phyloP scores from a whole-genome alignment of 352 stramenopile genomes.

The Globisporangium solare region DNA sequence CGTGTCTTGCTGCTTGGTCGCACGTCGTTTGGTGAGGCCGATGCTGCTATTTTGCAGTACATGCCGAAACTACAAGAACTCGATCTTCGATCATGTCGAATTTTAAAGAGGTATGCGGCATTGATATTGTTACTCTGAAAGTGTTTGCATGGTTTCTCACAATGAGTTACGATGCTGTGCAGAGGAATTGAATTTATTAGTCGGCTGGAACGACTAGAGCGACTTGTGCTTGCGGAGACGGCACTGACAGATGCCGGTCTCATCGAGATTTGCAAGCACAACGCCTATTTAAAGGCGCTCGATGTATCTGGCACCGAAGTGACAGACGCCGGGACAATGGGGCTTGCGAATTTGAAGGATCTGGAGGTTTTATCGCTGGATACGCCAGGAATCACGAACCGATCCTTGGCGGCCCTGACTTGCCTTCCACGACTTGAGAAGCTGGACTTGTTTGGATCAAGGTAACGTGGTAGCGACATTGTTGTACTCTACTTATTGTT shows the following conservation, averaged over 20 bases:
- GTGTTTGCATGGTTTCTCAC: no score
- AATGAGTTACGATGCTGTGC: not conserved
- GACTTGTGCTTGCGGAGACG: constrained; percentile 56
- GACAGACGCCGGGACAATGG: constrained; percentile 47
- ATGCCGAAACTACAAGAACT: constrained; percentile 53
- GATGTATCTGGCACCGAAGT: constrained; percentile 73
- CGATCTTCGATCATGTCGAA: constrained; percentile 57
- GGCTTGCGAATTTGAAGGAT: constrained; percentile 42
- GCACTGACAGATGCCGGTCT: constrained; percentile 51
- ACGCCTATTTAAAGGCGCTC: constrained; percentile 37
- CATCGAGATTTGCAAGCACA: constrained; percentile 52
- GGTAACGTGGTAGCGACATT: constrained; percentile 21
- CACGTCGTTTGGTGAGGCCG: constrained; percentile 58
- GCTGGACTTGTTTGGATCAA: constrained; percentile 75
- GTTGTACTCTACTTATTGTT: not conserved
- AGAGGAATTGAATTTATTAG: constrained; percentile 72
- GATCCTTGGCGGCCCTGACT: constrained; percentile 46
- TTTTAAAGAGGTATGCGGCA: constrained; percentile 55
- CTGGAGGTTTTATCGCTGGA: constrained; percentile 63
- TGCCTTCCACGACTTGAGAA: constrained; percentile 45
- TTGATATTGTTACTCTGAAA: not conserved
- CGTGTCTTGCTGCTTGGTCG: constrained; percentile 51
- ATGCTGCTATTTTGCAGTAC: constrained; percentile 48
- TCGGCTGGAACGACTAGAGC: constrained; percentile 41
- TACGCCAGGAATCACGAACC: constrained; percentile 60